phyloP scores from a whole-genome alignment of 768 basidiomycete genomes.

The Termitomyces sp. region DNA sequence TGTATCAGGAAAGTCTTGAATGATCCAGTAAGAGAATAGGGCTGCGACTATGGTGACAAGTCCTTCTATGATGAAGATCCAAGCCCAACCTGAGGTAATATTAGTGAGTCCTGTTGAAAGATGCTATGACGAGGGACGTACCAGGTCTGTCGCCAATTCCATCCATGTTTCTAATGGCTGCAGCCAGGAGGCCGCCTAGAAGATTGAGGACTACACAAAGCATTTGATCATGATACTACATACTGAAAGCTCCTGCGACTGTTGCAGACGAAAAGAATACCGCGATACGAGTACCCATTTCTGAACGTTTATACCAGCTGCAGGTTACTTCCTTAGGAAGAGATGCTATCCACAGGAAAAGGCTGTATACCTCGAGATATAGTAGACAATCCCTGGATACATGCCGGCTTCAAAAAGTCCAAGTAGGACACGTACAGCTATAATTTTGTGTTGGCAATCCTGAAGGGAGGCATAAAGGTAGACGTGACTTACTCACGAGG shows the following conservation, averaged over 20 bases:
- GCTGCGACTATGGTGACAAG: constrained; percentile 58
- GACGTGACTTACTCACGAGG: constrained; percentile 43
- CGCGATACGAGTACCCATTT: constrained; percentile 67
- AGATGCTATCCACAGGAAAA: background rate
- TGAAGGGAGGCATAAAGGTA: background rate
- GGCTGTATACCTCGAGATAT: constrained; percentile 47
- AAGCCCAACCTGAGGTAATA: constrained; percentile 44
- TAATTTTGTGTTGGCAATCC: background rate
- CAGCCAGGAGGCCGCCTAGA: constrained; percentile 58
- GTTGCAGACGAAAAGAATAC: constrained; percentile 81
- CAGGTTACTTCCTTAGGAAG: background rate
- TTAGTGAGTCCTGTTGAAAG: background rate
- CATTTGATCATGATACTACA: constrained; percentile 7
- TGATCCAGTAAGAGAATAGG: constrained; percentile 60
- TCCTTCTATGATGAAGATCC: constrained; percentile 76
- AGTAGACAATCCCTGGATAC: constrained; percentile 57
- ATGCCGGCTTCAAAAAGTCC: constrained; percentile 57
- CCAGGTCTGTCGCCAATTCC: constrained; percentile 58
- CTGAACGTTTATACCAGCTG: constrained; percentile 79
- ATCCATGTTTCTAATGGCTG: constrained; percentile 66
- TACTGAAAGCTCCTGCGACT: constrained; percentile 71
- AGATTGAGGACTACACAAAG: background rate
- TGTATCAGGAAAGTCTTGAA: constrained; percentile 75
- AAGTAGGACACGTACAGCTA: constrained; percentile 58
- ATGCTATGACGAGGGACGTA: constrained; percentile 38